Evolutionary conservation across 1,284 basidiomycete genomes (phyloP).

Genomic region (Sutorius eximius): DNA sequence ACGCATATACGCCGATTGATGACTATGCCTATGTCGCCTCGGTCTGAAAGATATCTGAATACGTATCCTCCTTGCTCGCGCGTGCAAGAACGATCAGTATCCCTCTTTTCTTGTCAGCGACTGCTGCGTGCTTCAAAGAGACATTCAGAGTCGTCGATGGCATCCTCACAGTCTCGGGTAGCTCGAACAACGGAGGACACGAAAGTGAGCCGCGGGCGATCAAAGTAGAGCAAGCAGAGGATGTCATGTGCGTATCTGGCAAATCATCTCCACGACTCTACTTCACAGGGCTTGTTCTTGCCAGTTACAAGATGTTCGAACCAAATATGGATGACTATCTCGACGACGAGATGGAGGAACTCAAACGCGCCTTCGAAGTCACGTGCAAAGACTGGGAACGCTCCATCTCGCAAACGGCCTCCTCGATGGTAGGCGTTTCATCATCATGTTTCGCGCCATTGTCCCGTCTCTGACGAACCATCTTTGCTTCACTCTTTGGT

Average conservation of each 20-base stretch:
- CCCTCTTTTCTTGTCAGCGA: conserved; percentile 79
- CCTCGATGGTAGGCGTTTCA: conserved; percentile 15
- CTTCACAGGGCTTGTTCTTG: neutral
- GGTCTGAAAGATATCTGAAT: conserved; percentile 73
- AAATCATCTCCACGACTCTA: neutral
- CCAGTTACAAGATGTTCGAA: conserved; percentile 90
- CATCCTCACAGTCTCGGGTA: conserved; percentile 53
- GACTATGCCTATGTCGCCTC: neutral
- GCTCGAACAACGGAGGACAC: conserved; percentile 1
- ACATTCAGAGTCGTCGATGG: conserved; percentile 84
- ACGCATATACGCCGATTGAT: neutral
- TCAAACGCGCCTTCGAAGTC: conserved; percentile 71
- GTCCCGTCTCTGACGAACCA: neutral
- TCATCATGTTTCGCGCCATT: neutral
- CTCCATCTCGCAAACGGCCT: conserved; percentile 45
- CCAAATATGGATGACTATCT: conserved; percentile 96
- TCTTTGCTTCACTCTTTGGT: neutral
- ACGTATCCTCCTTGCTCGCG: conserved; percentile 76
- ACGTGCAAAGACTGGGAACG: conserved; percentile 82
- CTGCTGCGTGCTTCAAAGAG: conserved; percentile 88
- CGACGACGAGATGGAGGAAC: conserved; percentile 86
- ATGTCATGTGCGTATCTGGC: conserved; percentile 65
- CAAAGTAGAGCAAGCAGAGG: conserved; percentile 62
- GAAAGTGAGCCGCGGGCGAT: conserved; percentile 27
- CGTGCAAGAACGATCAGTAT: conserved; percentile 76